Evolutionary conservation across 345 rosid genomes (phyloP).

Genomic region (Lepidium aucheri): DNA sequence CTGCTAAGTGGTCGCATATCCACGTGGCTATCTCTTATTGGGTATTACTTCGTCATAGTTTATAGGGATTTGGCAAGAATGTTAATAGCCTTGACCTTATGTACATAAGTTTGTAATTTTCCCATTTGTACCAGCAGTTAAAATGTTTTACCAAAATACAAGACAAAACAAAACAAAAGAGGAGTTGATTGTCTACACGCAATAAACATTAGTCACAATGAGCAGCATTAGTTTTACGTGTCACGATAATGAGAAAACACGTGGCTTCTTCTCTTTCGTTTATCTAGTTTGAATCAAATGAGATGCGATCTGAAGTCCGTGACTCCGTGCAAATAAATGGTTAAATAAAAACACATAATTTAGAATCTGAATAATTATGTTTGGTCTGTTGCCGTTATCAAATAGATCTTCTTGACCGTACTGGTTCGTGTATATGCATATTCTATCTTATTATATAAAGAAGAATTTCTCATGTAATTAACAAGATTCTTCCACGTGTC

Average conservation of each 20-base stretch:
- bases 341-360: background rate
- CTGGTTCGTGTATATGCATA: background rate
- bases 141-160: background rate
- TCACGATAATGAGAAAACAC: background rate
- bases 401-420: background rate
- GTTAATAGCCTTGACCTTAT: background rate
- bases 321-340: constrained; percentile 12
- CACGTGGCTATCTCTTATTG: constrained; percentile 27
- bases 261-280: constrained; percentile 8
- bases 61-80: background rate
- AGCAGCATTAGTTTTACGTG: no score
- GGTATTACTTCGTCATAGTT: constrained; percentile 21
- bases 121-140: background rate
- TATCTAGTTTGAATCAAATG: background rate
- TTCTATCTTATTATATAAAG: no score
- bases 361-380: constrained; percentile 1
- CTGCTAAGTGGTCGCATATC: constrained; percentile 12
- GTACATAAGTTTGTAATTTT: background rate
- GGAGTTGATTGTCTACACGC: background rate
- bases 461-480: no score
- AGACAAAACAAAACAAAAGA: background rate
- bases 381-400: background rate
- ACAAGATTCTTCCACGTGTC: no score
- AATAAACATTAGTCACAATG: no score
- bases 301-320: background rate